A percentile compares a stretch with the other conserved stretches of the same genome.
Conservation (phyloP, 345 rosid genomes). For the Ceriops decandra region DNA sequence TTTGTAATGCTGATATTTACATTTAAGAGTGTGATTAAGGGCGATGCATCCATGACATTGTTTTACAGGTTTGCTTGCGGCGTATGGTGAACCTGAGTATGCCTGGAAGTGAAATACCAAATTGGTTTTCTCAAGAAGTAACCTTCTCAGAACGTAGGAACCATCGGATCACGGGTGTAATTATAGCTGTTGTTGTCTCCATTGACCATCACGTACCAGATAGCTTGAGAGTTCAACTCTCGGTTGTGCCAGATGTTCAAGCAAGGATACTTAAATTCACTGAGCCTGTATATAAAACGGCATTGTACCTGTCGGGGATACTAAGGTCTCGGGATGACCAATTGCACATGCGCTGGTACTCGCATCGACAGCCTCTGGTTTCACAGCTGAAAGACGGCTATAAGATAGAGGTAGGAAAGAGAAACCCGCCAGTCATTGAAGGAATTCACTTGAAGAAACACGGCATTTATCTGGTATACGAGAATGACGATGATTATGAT, state of each 20-base stretch:
- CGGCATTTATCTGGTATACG: constrained; percentile 43
- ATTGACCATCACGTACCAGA: constrained; percentile 23
- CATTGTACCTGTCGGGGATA: constrained; percentile 42
- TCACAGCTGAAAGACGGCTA: constrained; percentile 31
- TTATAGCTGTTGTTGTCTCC: constrained; percentile 50
- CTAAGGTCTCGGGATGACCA: constrained; percentile 44
- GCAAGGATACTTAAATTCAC: constrained; percentile 34
- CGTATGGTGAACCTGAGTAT: constrained; percentile 39
- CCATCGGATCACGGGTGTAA: constrained; percentile 37
- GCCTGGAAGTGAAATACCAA: constrained; percentile 56
- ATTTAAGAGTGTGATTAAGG: background rate
- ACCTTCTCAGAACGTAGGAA: constrained; percentile 35
- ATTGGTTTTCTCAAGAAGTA: constrained; percentile 44
- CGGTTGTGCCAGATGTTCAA: constrained; percentile 35
- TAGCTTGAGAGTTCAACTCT: constrained; percentile 28
- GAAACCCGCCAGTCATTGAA: constrained; percentile 17
- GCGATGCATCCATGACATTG: background rate
- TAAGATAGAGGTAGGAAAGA: constrained; percentile 26
- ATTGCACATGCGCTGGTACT: constrained; percentile 49
- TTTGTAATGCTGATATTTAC: background rate
- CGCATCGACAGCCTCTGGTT: constrained; percentile 33
- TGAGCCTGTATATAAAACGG: background rate
- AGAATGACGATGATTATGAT: constrained; percentile 44
- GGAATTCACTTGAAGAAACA: constrained; percentile 39
- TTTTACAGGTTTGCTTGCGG: constrained; percentile 36